Conservation (phyloP, 1,284 basidiomycete species). For the Phellinidium pouzarii region DNA sequence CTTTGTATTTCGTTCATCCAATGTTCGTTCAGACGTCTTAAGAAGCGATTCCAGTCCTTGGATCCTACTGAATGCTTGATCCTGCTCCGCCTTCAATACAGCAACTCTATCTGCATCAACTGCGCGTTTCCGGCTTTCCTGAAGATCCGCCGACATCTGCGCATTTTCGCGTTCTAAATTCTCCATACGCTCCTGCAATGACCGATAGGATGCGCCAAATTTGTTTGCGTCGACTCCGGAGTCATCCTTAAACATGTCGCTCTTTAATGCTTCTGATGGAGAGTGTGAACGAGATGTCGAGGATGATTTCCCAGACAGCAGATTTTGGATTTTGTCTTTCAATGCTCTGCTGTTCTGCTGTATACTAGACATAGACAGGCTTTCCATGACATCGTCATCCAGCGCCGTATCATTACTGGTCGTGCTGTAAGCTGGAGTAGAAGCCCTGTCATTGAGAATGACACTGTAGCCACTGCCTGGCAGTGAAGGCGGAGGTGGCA, state of each 20-base stretch:
- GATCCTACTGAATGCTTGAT: slow-evolving; percentile 36
- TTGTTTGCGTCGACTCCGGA: slow-evolving; percentile 35
- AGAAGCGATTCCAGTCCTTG: slow-evolving; percentile 44
- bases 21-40: slow-evolving; percentile 37
- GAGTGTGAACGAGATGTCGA: slow-evolving; percentile 25
- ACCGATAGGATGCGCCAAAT: slow-evolving; percentile 15
- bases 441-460: slow-evolving; percentile 13
- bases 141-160: slow-evolving; percentile 21
- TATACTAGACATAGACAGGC: slow-evolving; percentile 12
- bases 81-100: slow-evolving; percentile 39
- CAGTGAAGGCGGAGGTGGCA: slow-evolving; percentile 68
- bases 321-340: slow-evolving; percentile 15
- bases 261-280: slow-evolving; percentile 28
- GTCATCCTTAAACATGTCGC: slow-evolving; percentile 48
- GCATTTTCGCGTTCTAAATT: slow-evolving; percentile 22
- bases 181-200: slow-evolving; percentile 17
- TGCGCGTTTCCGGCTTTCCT: slow-evolving; percentile 25
- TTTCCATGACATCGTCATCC: slow-evolving; percentile 16
- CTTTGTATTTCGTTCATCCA: slow-evolving; percentile 47
- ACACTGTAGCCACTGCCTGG: slow-evolving; percentile 3
- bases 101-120: slow-evolving; percentile 29
- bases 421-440: slow-evolving; percentile 16
- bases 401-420: slow-evolving; percentile 20
- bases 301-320: slow-evolving; percentile 2
- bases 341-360: slow-evolving; percentile 15